Conservation (phyloP, 306 rosid genomes). For the Ziziphus jujuba region DNA sequence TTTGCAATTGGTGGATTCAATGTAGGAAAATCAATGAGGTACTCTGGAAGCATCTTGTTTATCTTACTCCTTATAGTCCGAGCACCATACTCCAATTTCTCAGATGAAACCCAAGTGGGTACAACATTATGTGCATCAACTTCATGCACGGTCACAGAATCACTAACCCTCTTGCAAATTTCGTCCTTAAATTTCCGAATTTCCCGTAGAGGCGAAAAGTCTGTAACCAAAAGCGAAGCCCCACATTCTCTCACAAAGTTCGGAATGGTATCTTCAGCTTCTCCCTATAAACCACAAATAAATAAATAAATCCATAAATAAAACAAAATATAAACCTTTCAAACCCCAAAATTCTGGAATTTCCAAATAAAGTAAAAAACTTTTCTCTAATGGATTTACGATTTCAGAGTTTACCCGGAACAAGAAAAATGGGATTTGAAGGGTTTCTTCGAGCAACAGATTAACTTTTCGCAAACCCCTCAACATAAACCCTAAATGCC, state of each 20-base stretch:
- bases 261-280: slow-evolving; percentile 77
- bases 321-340: background rate
- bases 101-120: slow-evolving; percentile 84
- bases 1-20: slow-evolving; percentile 46
- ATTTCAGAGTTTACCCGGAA: slow-evolving; percentile 42
- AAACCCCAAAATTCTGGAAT: background rate
- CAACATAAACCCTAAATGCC: slow-evolving; percentile 90
- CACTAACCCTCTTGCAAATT: slow-evolving; percentile 65
- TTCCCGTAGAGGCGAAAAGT: slow-evolving; percentile 81
- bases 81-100: slow-evolving; percentile 88
- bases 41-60: slow-evolving; percentile 70
- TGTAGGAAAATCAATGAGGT: slow-evolving; percentile 70
- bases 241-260: slow-evolving; percentile 70
- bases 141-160: slow-evolving; percentile 66
- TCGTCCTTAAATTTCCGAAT: slow-evolving; percentile 64
- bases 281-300: slow-evolving; percentile 50
- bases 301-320: background rate
- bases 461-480: slow-evolving; percentile 65
- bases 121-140: slow-evolving; percentile 93
- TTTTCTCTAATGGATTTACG: background rate
- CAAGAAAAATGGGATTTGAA: slow-evolving; percentile 73
- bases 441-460: slow-evolving; percentile 41
- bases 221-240: slow-evolving; percentile 83
- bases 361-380: background rate
- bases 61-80: slow-evolving; percentile 80